These are phyloP conservation scores for Galeopsis tetrahit DNA, from an alignment of 257 asterid genomes.

Conservation along the genomic window DNA sequence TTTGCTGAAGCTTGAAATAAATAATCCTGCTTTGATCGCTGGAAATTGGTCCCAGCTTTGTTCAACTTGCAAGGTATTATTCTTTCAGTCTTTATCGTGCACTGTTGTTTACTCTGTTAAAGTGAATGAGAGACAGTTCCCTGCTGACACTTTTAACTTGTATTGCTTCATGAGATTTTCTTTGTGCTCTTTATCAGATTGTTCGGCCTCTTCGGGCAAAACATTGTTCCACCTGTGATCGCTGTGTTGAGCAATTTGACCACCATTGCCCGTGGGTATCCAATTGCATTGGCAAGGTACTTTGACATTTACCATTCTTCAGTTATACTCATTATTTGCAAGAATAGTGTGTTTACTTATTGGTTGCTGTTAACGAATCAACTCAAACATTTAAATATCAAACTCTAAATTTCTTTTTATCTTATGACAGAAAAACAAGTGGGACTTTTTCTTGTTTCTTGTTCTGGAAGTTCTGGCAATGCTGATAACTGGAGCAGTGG, in stretches of 20 bases:
- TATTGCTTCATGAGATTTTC: conserved; percentile 27
- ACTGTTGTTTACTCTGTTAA: neutral
- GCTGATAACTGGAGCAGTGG: conserved; percentile 81
- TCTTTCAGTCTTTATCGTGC: conserved; percentile 15
- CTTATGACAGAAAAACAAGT: conserved; percentile 86
- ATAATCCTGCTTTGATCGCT: conserved; percentile 88
- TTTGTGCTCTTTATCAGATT: conserved; percentile 59
- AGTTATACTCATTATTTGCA: neutral
- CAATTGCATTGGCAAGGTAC: conserved; percentile 98
- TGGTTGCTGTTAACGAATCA: conserved; percentile 29
- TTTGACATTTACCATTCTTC: conserved; percentile 17
- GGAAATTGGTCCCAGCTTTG: conserved; percentile 99
- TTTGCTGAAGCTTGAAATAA: conserved; percentile 73
- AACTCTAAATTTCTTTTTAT: conserved; percentile 27
- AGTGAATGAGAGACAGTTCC: conserved; percentile 20
- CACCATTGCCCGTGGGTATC: conserved; percentile 99
- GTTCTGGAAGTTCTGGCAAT: conserved; percentile 83
- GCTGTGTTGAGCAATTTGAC: conserved; percentile 98
- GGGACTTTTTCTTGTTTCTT: conserved; percentile 95
- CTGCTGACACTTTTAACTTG: conserved; percentile 10
- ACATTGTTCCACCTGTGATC: conserved; percentile 98
- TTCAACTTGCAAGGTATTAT: conserved; percentile 93
- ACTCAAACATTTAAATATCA: conserved; percentile 5
- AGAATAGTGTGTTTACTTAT: conserved; percentile 13
- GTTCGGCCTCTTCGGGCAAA: conserved; percentile 99